Evolutionary conservation across 139 green algal species (phyloP).

Genomic region (Zygnema cylindricum): DNA sequence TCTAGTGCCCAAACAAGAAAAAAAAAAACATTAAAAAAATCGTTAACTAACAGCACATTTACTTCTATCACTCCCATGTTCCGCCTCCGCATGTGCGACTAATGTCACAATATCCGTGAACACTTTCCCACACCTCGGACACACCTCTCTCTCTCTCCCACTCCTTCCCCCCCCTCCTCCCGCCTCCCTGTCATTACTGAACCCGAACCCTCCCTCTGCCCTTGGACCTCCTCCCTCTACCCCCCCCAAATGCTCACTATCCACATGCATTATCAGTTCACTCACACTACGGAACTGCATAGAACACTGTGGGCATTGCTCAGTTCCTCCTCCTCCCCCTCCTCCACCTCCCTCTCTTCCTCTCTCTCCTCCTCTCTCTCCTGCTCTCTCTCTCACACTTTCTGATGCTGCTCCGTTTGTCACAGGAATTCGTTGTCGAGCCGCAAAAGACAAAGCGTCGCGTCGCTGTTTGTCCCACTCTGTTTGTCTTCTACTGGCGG

Average conservation of each 20-base stretch:
- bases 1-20: no score
- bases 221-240: neutral
- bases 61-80: neutral
- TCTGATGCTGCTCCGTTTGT: neutral
- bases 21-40: no score
- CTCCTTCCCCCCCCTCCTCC: neutral
- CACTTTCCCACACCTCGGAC: neutral
- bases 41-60: neutral
- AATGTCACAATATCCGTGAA: neutral
- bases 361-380: constrained; percentile 19
- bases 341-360: neutral
- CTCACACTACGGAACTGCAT: constrained; percentile 13
- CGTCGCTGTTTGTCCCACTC: neutral
- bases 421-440: neutral
- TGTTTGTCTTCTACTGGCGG: neutral
- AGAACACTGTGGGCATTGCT: constrained; percentile 53
- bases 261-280: constrained; percentile 42
- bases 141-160: neutral
- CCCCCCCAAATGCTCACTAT: constrained; percentile 22
- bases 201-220: neutral
- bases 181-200: no score
- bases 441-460: neutral
- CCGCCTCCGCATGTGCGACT: neutral
- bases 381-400: neutral
- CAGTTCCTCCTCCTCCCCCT: neutral